Percentiles rank a stretch among this genome's conserved stretches.
Evolutionary conservation across 1,284 basidiomycete genomes (phyloP).

Genomic region (Tilletia walkeri): DNA sequence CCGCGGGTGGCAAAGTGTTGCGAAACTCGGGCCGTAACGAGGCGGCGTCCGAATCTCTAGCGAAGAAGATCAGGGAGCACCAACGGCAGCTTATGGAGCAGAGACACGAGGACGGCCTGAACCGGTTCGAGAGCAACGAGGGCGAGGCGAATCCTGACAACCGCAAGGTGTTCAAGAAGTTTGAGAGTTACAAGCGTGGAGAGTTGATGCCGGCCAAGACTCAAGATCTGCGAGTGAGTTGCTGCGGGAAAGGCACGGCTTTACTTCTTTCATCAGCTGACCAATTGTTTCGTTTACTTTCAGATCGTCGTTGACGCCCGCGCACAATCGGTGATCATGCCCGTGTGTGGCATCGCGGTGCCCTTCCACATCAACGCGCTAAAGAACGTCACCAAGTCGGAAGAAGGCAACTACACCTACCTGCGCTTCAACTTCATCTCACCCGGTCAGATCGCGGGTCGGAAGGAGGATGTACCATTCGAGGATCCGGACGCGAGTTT

Average conservation of each 20-base stretch:
- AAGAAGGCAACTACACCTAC: slow-evolving; percentile 91
- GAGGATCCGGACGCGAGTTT: slow-evolving; percentile 97
- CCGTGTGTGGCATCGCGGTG: slow-evolving; percentile 90
- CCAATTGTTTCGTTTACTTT: not conserved
- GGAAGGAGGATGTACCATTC: slow-evolving; percentile 99
- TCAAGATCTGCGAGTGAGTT: slow-evolving; percentile 37
- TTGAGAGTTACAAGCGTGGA: slow-evolving; percentile 95
- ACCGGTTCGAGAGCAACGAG: slow-evolving; percentile 70
- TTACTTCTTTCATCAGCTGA: not conserved
- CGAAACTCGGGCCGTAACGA: slow-evolving; percentile 65
- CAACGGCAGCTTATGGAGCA: slow-evolving; percentile 78
- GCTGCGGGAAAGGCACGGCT: not conserved
- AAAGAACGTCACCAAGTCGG: slow-evolving; percentile 96
- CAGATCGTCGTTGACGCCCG: slow-evolving; percentile 90
- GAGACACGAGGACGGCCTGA: slow-evolving; percentile 78
- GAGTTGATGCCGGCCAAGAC: slow-evolving; percentile 70
- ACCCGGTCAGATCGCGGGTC: slow-evolving; percentile 92
- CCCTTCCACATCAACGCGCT: slow-evolving; percentile 99
- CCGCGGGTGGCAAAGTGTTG: slow-evolving; percentile 48
- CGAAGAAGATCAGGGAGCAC: slow-evolving; percentile 80
- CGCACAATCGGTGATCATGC: slow-evolving; percentile 82
- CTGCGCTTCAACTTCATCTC: slow-evolving; percentile 98
- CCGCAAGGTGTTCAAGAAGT: slow-evolving; percentile 87
- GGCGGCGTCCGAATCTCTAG: slow-evolving; percentile 69
- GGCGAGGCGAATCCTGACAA: slow-evolving; percentile 29